These are phyloP conservation scores for Psilocybe subaeruginosa DNA, from an alignment of 768 basidiomycete species.

Conservation along the genomic window DNA sequence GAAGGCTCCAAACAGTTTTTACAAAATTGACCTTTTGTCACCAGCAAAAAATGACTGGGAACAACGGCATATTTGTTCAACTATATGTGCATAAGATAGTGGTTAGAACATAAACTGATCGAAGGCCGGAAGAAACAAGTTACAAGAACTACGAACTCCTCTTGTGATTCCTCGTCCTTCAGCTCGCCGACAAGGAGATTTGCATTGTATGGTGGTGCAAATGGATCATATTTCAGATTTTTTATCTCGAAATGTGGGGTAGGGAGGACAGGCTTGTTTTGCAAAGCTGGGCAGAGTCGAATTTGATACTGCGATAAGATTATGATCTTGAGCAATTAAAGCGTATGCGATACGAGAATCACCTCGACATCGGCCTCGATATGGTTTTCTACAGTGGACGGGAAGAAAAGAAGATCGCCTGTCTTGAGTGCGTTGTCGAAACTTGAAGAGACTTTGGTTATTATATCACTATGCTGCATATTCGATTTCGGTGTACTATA, in stretches of 20 bases:
- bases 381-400: conserved; percentile 68
- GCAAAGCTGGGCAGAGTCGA: conserved; percentile 81
- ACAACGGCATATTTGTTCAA: conserved; percentile 88
- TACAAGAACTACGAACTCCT: conserved; percentile 74
- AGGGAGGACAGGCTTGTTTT: conserved; percentile 69
- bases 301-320: conserved; percentile 72
- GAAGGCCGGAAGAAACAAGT: conserved; percentile 22
- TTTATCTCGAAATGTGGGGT: conserved; percentile 39
- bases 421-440: conserved; percentile 62
- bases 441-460: conserved; percentile 52
- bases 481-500: neutral
- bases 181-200: conserved; percentile 80
- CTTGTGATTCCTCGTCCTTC: conserved; percentile 56
- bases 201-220: conserved; percentile 83
- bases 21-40: conserved; percentile 69
- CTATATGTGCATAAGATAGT: conserved; percentile 35
- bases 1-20: neutral
- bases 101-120: neutral
- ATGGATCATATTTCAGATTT: conserved; percentile 60
- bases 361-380: conserved; percentile 70
- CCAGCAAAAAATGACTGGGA: conserved; percentile 84
- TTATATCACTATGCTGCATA: conserved; percentile 52
- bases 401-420: conserved; percentile 78
- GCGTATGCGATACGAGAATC: conserved; percentile 11
- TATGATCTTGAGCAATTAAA: neutral